These are phyloP conservation scores for Papiliotrema flavescens DNA, from an alignment of 1,284 basidiomycete genomes.

Conservation along the genomic window DNA sequence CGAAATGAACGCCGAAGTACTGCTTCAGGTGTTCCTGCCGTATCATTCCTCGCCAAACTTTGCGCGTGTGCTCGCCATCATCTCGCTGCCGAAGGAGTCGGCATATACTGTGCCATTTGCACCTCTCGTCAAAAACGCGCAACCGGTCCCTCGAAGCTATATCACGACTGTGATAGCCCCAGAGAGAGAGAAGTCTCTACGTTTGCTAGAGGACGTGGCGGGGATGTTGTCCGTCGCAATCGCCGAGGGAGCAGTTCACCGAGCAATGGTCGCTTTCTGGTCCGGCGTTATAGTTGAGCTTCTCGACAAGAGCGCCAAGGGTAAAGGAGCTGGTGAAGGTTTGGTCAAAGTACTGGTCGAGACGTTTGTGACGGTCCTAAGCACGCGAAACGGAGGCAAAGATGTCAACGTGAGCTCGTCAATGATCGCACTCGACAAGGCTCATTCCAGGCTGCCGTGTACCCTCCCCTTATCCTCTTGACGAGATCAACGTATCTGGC, in stretches of 20 bases:
- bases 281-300: conserved; percentile 76
- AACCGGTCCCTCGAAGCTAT: conserved; percentile 65
- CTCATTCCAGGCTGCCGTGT: conserved; percentile 37
- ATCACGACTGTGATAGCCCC: conserved; percentile 62
- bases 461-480: conserved; percentile 46
- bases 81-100: conserved; percentile 59
- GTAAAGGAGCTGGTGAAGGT: conserved; percentile 33
- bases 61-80: conserved; percentile 83
- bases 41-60: conserved; percentile 96
- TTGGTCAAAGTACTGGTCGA: conserved; percentile 48
- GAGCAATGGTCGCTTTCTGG: conserved; percentile 79
- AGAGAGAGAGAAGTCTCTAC: conserved; percentile 59
- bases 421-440: neutral
- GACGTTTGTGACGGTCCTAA: conserved; percentile 37
- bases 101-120: conserved; percentile 56
- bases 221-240: conserved; percentile 60
- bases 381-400: conserved; percentile 26
- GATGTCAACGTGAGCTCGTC: conserved; percentile 39
- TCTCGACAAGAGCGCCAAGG: conserved; percentile 54
- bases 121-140: conserved; percentile 69
- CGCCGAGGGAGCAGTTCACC: conserved; percentile 59
- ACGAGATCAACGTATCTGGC: conserved; percentile 40
- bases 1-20: conserved; percentile 82
- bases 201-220: conserved; percentile 59
- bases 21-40: conserved; percentile 81